Evolutionary conservation across 768 basidiomycete species (phyloP), one percentile per base, ranked within the genome.

Genomic region (Leccinum broughii): DNA sequence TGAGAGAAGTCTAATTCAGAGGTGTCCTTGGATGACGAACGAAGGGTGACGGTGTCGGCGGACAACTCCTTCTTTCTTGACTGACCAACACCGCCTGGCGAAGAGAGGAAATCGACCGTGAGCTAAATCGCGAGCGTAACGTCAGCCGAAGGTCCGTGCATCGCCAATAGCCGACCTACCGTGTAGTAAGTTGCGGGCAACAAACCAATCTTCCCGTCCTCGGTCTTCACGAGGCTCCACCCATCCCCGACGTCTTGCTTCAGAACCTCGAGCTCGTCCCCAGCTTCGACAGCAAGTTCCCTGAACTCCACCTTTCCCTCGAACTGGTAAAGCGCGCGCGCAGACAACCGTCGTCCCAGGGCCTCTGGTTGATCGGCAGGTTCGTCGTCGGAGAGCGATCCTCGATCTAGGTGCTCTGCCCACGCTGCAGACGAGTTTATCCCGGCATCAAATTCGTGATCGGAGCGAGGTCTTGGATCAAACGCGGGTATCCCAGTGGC

Each of bases 351-450:
- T 49, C 73, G 69, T 28, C 73, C 72, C 17, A 74, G 75, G 1
- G 68, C 68, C 20, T 77, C 72, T 9, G 71, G 58, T 26, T 70
- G 75, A 26, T 77, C 75, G 41, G 64, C 58, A 39, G 77, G 82
- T 34, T 87, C 85, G 37, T 78, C 75, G 62, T 87, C 84, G 0
- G 85, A 87, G 22, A 83, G 76, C 22, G 75, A 77, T 20, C 66
- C 75, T 22, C 69, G 70, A 61, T 81, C 82, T 14, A 83, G 75
- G 65, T 84, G 81, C 59, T 84, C 87, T 24, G 89, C 87, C 91
- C 90, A 93, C 11, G 88, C 91, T 6, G 81, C 73, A 1, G 91
- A 92, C 11, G 88, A 80, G 74, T 92, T 91, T 71, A 92, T 81
- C 4, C 91, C 90, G 1, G 85, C 83, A 69, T 92, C 91, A 66